Evolutionary conservation across 2,329 filamentous ascomycete species (phyloP).

Genomic region (Camptophora hylomeconis): DNA sequence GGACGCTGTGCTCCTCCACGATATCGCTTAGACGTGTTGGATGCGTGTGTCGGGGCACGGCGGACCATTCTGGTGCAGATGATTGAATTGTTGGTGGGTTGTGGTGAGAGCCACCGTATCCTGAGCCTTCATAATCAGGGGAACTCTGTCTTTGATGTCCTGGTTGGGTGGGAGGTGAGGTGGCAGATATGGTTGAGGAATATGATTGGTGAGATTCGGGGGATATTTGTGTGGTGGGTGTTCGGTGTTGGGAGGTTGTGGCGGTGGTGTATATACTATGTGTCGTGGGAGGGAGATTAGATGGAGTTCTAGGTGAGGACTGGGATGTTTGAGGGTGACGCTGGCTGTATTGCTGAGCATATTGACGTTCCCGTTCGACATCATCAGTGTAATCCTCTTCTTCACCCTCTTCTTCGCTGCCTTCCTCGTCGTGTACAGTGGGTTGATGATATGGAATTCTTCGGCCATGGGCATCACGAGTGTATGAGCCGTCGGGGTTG

Average conservation of each 20-base stretch:
- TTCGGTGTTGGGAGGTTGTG: slow-evolving; percentile 4
- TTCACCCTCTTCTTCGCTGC: slow-evolving; percentile 42
- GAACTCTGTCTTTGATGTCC: neutral
- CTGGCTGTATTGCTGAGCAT: slow-evolving; percentile 13
- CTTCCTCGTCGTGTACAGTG: slow-evolving; percentile 25
- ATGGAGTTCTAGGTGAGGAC: slow-evolving; percentile 8
- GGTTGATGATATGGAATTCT: slow-evolving; percentile 42
- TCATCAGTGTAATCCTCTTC: slow-evolving; percentile 40
- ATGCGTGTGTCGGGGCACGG: slow-evolving; percentile 64
- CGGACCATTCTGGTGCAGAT: slow-evolving; percentile 56
- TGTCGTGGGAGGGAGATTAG: slow-evolving; percentile 19
- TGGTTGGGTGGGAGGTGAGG: slow-evolving; percentile 1
- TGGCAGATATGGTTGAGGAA: slow-evolving; percentile 9
- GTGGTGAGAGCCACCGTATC: slow-evolving; percentile 38
- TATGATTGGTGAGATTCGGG: slow-evolving; percentile 5
- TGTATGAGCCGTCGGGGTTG: slow-evolving; percentile 47
- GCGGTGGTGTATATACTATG: slow-evolving; percentile 1
- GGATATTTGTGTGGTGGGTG: slow-evolving; percentile 9
- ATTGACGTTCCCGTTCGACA: slow-evolving; percentile 29
- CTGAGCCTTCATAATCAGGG: slow-evolving; percentile 53
- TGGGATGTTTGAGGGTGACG: slow-evolving; percentile 29
- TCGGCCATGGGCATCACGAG: slow-evolving; percentile 48
- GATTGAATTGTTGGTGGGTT: slow-evolving; percentile 7
- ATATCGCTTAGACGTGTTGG: slow-evolving; percentile 82
- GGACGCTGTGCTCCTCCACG: slow-evolving; percentile 58